Evolutionary conservation across 345 rosid genomes (phyloP), one percentile per base, ranked within the genome.

Genomic region (Kandelia obovata): DNA sequence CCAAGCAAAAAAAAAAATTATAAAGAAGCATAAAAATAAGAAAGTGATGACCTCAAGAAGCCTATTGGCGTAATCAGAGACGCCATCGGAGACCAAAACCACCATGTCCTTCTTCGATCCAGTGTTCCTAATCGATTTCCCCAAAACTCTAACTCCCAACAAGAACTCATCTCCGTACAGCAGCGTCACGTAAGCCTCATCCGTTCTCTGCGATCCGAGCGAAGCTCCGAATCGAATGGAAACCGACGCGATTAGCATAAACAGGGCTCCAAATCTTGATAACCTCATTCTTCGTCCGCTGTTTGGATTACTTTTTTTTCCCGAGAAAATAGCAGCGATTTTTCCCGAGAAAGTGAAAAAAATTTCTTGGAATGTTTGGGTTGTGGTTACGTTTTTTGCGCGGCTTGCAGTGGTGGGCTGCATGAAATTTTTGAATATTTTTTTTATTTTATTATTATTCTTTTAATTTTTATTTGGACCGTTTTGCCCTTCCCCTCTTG

Each of bases 91-190:
- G 75, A 91, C 96, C 77, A 94, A 76, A 81, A 81, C 98, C 28
- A 91, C 96, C 92, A 86, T 86, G 63, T 91, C 96, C 64, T 88
- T 88, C 8, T 53, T 85, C 63, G 97, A 79, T 79, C 97, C 93
- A 51, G 92, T 84, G 65, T 88, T 88, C 63, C 93, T 78, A 58
- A 94, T 89, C 67, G 98, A 91, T 77, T 94, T 94, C 11, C 97
- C 97, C 76, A 94, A 62, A 58, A 94, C 96, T 81, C 97, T 85
- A 77, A 91, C 98, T 25, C 98, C 98, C 77, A 94, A 75, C 65
- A 94, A 67, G 79, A 94, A 94, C 84, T 89, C 98, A 76, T 94
- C 98, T 27, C 97, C 98, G 52, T 94, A 94, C 72, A 94, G 70
- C 17, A 94, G 84, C 35, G 97, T 91, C 72, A 77, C 97, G 78